Conservation (phyloP, 2,329 filamentous ascomycete genomes). For the Aureobasidium namibiae region DNA sequence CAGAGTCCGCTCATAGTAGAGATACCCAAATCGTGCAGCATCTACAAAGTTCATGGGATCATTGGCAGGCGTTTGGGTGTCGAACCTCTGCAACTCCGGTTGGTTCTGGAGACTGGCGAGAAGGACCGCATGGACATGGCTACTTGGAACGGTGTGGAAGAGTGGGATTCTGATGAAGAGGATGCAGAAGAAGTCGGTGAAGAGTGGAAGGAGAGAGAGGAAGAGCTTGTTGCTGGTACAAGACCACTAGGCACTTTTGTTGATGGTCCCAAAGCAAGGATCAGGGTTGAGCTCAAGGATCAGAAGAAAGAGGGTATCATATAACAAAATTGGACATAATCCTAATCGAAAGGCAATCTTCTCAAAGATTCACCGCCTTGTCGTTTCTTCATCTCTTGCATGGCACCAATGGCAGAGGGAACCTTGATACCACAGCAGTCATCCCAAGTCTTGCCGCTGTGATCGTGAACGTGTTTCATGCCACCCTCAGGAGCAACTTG, state of each 20-base stretch:
- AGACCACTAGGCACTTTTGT: conserved; percentile 77
- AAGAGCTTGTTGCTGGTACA: conserved; percentile 71
- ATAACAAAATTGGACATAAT: neutral
- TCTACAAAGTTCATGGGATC: conserved; percentile 74
- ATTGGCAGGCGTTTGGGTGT: conserved; percentile 63
- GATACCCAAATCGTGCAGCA: conserved; percentile 67
- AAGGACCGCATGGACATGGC: conserved; percentile 66
- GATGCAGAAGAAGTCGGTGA: conserved; percentile 23
- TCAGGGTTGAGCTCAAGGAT: conserved; percentile 56
- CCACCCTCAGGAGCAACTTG: conserved; percentile 54
- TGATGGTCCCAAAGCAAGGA: conserved; percentile 60
- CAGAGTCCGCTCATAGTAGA: conserved; percentile 28
- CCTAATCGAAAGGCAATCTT: conserved; percentile 72
- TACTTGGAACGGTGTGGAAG: conserved; percentile 36
- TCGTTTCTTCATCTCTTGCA: conserved; percentile 76
- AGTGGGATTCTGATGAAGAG: conserved; percentile 35
- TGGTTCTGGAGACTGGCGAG: conserved; percentile 87
- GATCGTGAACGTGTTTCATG: conserved; percentile 50
- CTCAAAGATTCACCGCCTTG: conserved; percentile 55
- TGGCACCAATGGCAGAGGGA: conserved; percentile 85
- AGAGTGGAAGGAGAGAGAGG: conserved; percentile 67
- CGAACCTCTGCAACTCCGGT: conserved; percentile 53
- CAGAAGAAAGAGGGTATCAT: neutral
- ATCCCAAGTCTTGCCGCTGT: conserved; percentile 55
- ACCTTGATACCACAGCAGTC: conserved; percentile 98